Percentiles rank a stretch among this genome's conserved stretches.
Conservation (phyloP, 179 eudicot species). For the Spinacia oleracea region DNA sequence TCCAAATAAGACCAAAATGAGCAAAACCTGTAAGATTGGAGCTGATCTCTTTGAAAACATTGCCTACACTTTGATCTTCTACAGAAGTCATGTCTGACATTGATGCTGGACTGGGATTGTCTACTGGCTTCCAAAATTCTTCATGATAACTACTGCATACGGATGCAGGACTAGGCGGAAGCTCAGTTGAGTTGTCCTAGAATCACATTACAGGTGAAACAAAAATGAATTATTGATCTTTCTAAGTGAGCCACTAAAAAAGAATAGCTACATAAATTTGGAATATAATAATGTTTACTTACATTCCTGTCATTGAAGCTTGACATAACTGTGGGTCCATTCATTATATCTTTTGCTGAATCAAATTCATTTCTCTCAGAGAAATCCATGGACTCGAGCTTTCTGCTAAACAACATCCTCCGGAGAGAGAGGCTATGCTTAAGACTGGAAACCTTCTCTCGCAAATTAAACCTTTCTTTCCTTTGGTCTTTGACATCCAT, state of each 20-base stretch:
- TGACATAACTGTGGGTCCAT: conserved; percentile 54
- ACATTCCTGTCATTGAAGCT: conserved; percentile 56
- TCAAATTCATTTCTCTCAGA: conserved; percentile 41
- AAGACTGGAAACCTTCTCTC: conserved; percentile 71
- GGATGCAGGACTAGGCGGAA: conserved; percentile 99
- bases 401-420: conserved; percentile 67
- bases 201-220: conserved; percentile 7
- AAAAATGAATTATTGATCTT: conserved; percentile 2
- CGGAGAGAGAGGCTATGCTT: conserved; percentile 65
- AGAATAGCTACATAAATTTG: background rate
- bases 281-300: conserved; percentile 38
- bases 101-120: conserved; percentile 58
- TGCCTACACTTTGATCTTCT: conserved; percentile 57
- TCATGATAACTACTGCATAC: conserved; percentile 72
- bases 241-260: background rate
- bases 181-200: conserved; percentile 91
- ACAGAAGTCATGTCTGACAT: conserved; percentile 59
- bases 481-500: conserved; percentile 44
- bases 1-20: background rate
- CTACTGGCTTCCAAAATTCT: conserved; percentile 70
- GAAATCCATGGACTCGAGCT: conserved; percentile 53
- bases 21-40: conserved; percentile 72
- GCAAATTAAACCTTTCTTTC: conserved; percentile 70
- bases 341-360: conserved; percentile 44
- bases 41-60: conserved; percentile 78